Evolutionary conservation across 2,329 filamentous ascomycete species (phyloP).

Genomic region (Colletotrichum siamense): DNA sequence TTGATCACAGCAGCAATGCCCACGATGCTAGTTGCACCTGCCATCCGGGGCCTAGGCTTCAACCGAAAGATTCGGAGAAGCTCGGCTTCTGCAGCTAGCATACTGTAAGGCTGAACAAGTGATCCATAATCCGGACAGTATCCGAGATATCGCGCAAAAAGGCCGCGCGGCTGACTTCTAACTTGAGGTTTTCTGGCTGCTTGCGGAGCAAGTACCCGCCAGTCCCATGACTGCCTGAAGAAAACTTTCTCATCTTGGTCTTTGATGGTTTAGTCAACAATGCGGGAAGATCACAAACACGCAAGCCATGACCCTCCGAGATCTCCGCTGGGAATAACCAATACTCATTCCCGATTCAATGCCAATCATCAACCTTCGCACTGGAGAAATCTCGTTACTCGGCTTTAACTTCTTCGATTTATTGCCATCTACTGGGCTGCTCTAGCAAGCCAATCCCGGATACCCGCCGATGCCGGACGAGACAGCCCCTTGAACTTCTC

Average conservation of each 20-base stretch:
- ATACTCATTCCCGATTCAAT: background rate
- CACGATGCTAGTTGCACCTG: background rate
- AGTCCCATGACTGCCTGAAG: background rate
- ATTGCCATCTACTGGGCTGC: background rate
- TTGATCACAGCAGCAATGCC: background rate
- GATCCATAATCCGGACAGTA: background rate
- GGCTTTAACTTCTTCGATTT: background rate
- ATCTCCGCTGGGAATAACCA: background rate
- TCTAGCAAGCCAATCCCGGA: slow-evolving; percentile 34
- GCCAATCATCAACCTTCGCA: background rate
- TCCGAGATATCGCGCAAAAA: background rate
- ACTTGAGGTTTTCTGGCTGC: background rate
- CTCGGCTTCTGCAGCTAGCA: background rate
- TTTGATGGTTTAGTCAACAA: background rate
- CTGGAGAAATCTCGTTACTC: background rate
- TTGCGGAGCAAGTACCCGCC: background rate
- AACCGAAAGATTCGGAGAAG: accelerated
- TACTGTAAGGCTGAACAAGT: background rate
- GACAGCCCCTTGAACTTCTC: slow-evolving; percentile 30
- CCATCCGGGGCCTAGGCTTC: background rate
- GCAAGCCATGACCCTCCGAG: background rate
- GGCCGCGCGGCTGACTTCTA: background rate
- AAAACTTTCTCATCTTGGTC: background rate
- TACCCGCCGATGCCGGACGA: slow-evolving; percentile 21
- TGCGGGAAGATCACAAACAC: background rate